These are phyloP conservation scores for Backusella luteola DNA, from an alignment of 192 early-diverging fungal genomes.

Conservation along the genomic window DNA sequence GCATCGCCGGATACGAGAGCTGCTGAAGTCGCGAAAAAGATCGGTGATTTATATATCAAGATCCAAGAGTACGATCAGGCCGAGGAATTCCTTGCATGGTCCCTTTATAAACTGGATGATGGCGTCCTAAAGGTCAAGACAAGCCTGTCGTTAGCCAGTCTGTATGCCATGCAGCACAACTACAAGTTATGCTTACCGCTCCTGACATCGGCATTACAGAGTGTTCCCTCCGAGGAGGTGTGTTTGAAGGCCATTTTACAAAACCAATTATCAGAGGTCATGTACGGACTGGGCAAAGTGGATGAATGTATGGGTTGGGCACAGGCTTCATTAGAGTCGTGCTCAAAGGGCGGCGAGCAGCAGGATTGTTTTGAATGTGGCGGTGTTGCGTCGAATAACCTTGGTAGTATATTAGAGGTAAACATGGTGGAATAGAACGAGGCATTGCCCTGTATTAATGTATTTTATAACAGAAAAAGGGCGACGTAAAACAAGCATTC, in stretches of 20 bases:
- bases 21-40: slow-evolving; percentile 32
- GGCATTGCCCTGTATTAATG: neutral
- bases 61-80: slow-evolving; percentile 36
- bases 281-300: slow-evolving; percentile 43
- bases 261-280: slow-evolving; percentile 50
- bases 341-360: slow-evolving; percentile 25
- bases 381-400: slow-evolving; percentile 47
- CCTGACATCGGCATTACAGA: slow-evolving; percentile 44
- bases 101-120: slow-evolving; percentile 21
- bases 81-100: slow-evolving; percentile 49
- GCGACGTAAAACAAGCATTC: slow-evolving; percentile 38
- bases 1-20: slow-evolving; percentile 3
- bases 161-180: slow-evolving; percentile 50
- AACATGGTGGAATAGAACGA: no score
- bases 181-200: slow-evolving; percentile 47
- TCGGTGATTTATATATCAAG: slow-evolving; percentile 37
- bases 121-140: neutral
- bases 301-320: slow-evolving; percentile 59
- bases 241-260: slow-evolving; percentile 53
- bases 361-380: slow-evolving; percentile 58
- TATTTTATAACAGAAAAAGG: slow-evolving; percentile 35
- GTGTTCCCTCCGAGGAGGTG: slow-evolving; percentile 26
- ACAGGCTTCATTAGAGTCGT: slow-evolving; percentile 46
- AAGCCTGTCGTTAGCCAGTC: slow-evolving; percentile 38
- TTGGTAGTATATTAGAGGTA: slow-evolving; percentile 54